A percentile compares a stretch with the other conserved stretches of the same genome.
phyloP scores from a whole-genome alignment of 2,329 filamentous ascomycete genomes.

The Alternaria sp. region DNA sequence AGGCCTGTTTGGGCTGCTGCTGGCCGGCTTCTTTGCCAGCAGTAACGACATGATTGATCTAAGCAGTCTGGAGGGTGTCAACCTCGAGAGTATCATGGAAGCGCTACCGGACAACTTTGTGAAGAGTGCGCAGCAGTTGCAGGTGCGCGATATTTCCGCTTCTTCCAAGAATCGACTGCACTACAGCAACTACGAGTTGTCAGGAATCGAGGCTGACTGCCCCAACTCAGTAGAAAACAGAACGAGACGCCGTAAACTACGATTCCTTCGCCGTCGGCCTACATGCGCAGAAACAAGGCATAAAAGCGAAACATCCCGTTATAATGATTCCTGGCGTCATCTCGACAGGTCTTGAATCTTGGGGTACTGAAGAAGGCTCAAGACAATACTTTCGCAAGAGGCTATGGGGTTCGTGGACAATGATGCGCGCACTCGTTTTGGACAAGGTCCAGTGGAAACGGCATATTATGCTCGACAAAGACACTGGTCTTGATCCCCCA shows the following conservation, averaged over 20 bases:
- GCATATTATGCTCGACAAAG: constrained; percentile 95
- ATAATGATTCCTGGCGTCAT: constrained; percentile 99
- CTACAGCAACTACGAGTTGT: neutral
- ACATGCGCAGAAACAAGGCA: constrained; percentile 80
- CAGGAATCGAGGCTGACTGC: constrained; percentile 32
- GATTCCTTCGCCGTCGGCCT: constrained; percentile 93
- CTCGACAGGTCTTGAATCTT: constrained; percentile 94
- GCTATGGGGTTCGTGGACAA: constrained; percentile 97
- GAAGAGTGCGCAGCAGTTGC: constrained; percentile 83
- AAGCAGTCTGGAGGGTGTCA: constrained; percentile 73
- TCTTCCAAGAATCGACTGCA: neutral
- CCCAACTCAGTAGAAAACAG: constrained; percentile 69
- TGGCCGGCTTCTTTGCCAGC: constrained; percentile 88
- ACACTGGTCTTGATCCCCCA: constrained; percentile 88
- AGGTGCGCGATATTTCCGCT: constrained; percentile 63
- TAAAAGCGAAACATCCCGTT: constrained; percentile 83
- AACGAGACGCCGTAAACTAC: constrained; percentile 87
- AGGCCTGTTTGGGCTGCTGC: constrained; percentile 87
- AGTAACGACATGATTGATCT: constrained; percentile 90
- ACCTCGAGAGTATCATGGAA: constrained; percentile 86
- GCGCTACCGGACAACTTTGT: constrained; percentile 86
- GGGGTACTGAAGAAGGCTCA: constrained; percentile 87
- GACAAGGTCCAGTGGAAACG: constrained; percentile 95
- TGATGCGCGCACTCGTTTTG: constrained; percentile 94
- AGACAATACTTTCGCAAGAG: constrained; percentile 92